Evolutionary conservation across 371 early-diverging fungal genomes (phyloP), one percentile per base, ranked within the genome.

Genomic region (Mucor piriformis): DNA sequence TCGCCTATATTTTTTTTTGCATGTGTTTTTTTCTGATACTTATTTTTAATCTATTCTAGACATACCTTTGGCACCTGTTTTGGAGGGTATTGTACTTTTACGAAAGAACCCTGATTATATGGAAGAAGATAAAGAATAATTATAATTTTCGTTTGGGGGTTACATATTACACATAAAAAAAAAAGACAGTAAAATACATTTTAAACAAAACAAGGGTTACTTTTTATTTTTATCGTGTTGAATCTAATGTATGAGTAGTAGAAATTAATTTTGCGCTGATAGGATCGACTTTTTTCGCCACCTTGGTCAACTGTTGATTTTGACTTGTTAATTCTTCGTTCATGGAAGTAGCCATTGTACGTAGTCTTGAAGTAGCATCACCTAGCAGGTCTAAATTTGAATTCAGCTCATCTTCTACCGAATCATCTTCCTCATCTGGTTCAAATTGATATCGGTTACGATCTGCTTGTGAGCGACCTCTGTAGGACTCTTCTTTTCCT

Each of bases 81-180:
- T 98, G 59, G 99, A 98, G 74, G 95, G 96, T 21, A 93, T 98
- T 81, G 98, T 97, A 40, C 81, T 98, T 63, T 69, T 98, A 67
- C 84, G 87, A 72, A 96, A 96, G 87, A 98, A 98, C 68, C 92
- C 93, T 2, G 91, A 94, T 54, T 91, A 84, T 55, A 83, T 87
- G 68, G 89, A 90, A 61, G 91, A 91, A 63, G 79, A 84, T 50
- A 81, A 82, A 74, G 82, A 84, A 55, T 83, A 69, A 33, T 16
- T 32, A 7, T 33, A 7, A 16, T 4, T 32, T 25, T 46, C 8
- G 23, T 46, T 51, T 33, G 29, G 29, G 29, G 29, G 29, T 4
- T 29, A 4, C 29, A 29, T 29, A 29, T 29, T n/a, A 59, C n/a
- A 59, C 24, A 54, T 25, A 44, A 55, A 50, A 35, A 25, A 20